Conservation (phyloP, 306 rosid species). For the Sicyos edulis region DNA sequence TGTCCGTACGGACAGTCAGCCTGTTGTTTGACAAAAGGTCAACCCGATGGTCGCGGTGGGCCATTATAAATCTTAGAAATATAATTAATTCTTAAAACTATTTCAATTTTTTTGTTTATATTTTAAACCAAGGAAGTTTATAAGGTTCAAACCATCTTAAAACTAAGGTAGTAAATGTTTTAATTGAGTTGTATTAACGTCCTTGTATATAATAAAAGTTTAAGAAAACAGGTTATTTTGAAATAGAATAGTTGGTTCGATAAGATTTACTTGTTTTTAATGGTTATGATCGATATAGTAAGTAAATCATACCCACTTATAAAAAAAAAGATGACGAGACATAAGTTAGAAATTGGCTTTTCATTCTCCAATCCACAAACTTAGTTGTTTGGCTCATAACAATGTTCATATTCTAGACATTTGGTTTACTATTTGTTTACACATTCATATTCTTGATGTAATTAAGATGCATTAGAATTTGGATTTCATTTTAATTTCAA, state of each 20-base stretch:
- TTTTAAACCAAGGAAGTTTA: not conserved
- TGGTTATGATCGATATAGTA: not conserved
- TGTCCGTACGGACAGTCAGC: constrained; percentile 12
- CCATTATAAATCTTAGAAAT: not conserved
- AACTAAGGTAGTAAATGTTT: not conserved
- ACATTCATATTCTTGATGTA: not conserved
- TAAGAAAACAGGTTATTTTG: not conserved
- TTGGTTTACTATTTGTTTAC: not conserved
- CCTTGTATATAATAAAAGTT: not conserved
- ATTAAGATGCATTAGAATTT: not conserved
- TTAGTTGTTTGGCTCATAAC: not conserved
- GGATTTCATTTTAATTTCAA: not conserved
- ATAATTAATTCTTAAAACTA: not conserved
- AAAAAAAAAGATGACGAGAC: not conserved
- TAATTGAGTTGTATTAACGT: not conserved
- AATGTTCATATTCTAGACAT: not conserved
- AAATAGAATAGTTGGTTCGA: not conserved
- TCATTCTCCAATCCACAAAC: not conserved
- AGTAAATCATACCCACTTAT: no score
- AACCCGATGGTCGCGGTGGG: constrained; percentile 26
- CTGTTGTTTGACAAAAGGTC: constrained; percentile 4
- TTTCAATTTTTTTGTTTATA: not conserved
- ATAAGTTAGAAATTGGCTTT: not conserved
- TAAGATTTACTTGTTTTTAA: not conserved
- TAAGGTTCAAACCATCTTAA: not conserved